Evolutionary conservation across 83 land plant genomes (phyloP), one percentile per base, ranked within the genome.

Genomic region (Isoetes engelmannii): DNA sequence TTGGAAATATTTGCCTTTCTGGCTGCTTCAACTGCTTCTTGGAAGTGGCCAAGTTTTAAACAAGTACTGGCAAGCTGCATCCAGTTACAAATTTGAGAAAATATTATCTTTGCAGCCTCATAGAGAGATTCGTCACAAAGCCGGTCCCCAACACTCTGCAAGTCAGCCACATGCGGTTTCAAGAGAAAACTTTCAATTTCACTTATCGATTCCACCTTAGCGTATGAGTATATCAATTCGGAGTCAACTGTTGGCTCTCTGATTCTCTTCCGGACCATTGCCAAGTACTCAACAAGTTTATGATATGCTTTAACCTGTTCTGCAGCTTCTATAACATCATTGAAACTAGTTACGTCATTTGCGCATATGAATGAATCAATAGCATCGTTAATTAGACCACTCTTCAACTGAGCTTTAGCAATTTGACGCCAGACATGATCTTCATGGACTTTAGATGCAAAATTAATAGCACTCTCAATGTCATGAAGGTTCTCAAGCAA

Each of bases 61-160:
- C 18, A 37, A 8, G 62, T 59, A 9, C 18, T 12, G 10, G 62
- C 62, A 20, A 59, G 19, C 18, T 18, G 62, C 18, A 20, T 42
- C 62, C 62, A 59, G 62, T 18, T 59, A 7, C 28, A 12, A 59
- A 37, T 59, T 7, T 59, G 62, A 12, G 62, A 1, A 18, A 59
- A 59, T 12, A 59, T 59, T 8, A 18, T 59, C 3, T 42, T 59
- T 8, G 62, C 62, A 59, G 62, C 62, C 1, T 59, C 18, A 59
- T 59, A 59, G 8, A 18, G 28, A 59, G 18, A 12, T 8, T 12
- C 62, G 28, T 59, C 62, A 18, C 8, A 59, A 1, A 59, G 62
- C 62, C 62, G 18, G 10, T 59, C 62, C 9, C 62, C 62, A 59
- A 59, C 62, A 18, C 62, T 59, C 20, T 12, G 62, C 28, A 59